Evolutionary conservation across 495 filamentous ascomycete genomes (phyloP), one percentile per base, ranked within the genome.

Genomic region (Saxophila tyrrhenica): DNA sequence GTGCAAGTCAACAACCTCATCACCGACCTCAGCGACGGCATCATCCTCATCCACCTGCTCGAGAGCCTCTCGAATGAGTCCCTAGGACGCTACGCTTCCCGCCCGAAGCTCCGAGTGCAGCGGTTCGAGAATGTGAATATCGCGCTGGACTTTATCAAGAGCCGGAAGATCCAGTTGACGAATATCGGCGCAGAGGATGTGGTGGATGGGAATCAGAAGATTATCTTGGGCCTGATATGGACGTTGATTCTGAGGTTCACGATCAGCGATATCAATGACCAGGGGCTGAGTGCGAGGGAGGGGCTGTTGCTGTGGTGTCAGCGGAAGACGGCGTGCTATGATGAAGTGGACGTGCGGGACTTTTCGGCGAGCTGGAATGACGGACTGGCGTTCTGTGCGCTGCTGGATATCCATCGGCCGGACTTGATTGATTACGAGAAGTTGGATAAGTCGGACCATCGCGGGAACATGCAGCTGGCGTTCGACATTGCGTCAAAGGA

Each of bases 151-250:
- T 97, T 88, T 63, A 89, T 98, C 71, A 90, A 87, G 65, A 81
- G 83, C 23, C 76, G 88, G 60, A 82, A 87, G 22, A 97, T 98
- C 50, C 89, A 94, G 65, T 87, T 97, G 83, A 95, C 88, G 55
- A 98, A 98, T 63, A 97, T 97, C 61, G 92, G 92, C 46, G 92
- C 92, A 1, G 92, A 97, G 71, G 92, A 98, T 77, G 87, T 98
- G 24, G 92, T 98, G 21, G 94, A 98, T 66, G 94, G 94, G 29
- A 98, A 97, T 68, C 78, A 84, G 53, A 98, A 98, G 76, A 94
- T 98, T 58, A 95, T 98, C 56, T 73, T 98, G 22, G 92, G 92
- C 21, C 73, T 98, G 50, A 94, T 98, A 63, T 98, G 92, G 92
- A 96, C 89, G 19, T 74, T 98, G 25, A 98, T 98, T 84, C 71